Conservation (phyloP, 768 basidiomycete genomes). For the Leccinum subgranulosum region DNA sequence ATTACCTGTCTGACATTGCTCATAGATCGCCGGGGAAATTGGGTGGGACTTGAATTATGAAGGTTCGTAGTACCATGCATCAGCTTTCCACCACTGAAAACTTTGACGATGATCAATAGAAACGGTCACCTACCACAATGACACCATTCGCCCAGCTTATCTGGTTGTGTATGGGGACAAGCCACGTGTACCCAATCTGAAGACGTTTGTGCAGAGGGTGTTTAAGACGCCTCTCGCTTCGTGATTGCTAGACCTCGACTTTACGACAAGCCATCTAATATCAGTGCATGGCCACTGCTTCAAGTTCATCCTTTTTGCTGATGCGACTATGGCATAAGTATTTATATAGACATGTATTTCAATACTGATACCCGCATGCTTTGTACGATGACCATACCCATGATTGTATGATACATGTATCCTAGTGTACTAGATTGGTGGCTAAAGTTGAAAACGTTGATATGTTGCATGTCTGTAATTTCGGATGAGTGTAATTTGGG, state of each 20-base stretch:
- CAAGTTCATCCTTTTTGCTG: not conserved
- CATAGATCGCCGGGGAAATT: conserved; percentile 59
- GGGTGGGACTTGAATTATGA: conserved; percentile 65
- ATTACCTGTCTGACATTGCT: not conserved
- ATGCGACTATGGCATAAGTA: not conserved
- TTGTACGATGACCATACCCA: conserved; percentile 16
- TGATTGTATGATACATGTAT: conserved; percentile 8
- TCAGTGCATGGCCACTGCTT: not conserved
- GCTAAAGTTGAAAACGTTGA: not conserved
- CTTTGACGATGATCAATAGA: conserved; percentile 31
- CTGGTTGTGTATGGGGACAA: conserved; percentile 56
- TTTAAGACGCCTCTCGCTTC: conserved; percentile 33
- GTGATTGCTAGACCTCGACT: conserved; percentile 3
- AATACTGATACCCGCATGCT: conserved; percentile 18
- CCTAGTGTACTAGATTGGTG: not conserved
- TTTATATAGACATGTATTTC: conserved; percentile 9
- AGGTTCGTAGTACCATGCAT: conserved; percentile 17
- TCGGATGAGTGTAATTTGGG: not conserved
- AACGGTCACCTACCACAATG: conserved; percentile 64
- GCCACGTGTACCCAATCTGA: conserved; percentile 19
- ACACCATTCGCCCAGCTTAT: conserved; percentile 65
- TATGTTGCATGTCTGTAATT: not conserved
- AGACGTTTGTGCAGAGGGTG: conserved; percentile 25
- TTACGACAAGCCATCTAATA: not conserved
- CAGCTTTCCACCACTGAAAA: not conserved